A percentile compares a stretch with the other conserved stretches of the same genome.
Conservation (phyloP, 805 yeast species). For the Tetrapisispora taiwanensis region DNA sequence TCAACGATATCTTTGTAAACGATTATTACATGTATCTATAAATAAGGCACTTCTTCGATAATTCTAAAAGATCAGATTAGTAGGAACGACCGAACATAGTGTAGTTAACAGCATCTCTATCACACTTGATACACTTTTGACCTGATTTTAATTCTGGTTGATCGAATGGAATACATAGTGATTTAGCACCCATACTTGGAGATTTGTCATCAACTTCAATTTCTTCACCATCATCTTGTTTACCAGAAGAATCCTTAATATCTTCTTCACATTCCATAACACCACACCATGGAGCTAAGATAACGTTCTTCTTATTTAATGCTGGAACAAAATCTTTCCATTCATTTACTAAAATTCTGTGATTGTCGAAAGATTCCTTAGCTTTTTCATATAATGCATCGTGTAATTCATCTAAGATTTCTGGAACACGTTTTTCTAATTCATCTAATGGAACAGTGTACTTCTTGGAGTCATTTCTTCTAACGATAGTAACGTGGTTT, state of each 20-base stretch:
- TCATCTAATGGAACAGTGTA: conserved; percentile 53
- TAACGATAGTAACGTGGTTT: conserved; percentile 73
- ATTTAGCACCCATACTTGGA: conserved; percentile 99
- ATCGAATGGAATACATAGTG: conserved; percentile 89
- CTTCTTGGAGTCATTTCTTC: conserved; percentile 85
- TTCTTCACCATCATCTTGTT: conserved; percentile 71
- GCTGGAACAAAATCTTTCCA: conserved; percentile 92
- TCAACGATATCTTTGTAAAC: neutral
- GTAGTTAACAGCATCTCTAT: conserved; percentile 61
- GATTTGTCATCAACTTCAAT: conserved; percentile 90
- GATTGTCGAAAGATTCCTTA: conserved; percentile 71
- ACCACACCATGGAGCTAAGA: conserved; percentile 97
- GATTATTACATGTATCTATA: neutral
- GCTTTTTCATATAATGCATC: conserved; percentile 64
- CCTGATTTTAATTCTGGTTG: conserved; percentile 76
- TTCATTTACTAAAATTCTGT: conserved; percentile 68
- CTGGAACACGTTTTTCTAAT: conserved; percentile 57
- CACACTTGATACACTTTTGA: conserved; percentile 84
- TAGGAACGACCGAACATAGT: conserved; percentile 97
- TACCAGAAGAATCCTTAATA: conserved; percentile 80
- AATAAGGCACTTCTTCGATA: neutral
- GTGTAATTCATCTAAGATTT: conserved; percentile 76
- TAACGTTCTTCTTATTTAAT: conserved; percentile 81
- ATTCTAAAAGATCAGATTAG: conserved; percentile 27
- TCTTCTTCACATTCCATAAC: conserved; percentile 89